Base-by-base conservation (phyloP, 371 early-diverging fungal species). In the Syncephalastrum racemosum region DNA sequence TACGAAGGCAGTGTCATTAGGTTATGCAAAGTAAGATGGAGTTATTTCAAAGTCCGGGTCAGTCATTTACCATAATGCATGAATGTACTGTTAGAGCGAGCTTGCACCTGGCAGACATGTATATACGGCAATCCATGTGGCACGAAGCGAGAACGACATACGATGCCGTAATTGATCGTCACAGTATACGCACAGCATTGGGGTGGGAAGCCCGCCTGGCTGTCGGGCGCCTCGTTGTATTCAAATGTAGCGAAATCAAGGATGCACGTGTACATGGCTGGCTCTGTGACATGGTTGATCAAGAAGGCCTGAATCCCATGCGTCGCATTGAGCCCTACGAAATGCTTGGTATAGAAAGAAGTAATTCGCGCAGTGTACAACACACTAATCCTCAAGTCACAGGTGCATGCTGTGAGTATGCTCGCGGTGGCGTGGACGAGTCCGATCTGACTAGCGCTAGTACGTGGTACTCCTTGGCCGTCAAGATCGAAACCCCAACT, bases 21-120 rank as follows among this genome's bases (percentile, higher is more conserved):
- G 64, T 13, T 54, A 69, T 41, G 4, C 58, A 58, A 62, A 47
- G 75, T 71, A 71, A 63, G 66, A 22, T 18, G 5, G 8, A 24
- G n/a, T 14, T n/a, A 22, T 54, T 54, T 22, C n/a, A 6, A 23
- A 27, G 20, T 53, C 39, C 23, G n/a, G n/a, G 8, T 23, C 23
- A 12, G n/a, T 25, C 52, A 52, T 22, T 54, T 27, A 27, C 7
- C 27, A 27, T 7, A 27, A 27, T 27, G 27, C 27, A 27, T 27
- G 27, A 27, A 27, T 27, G 27, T 27, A 6, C 27, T 27, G 7
- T 27, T 61, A 49, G 68, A 18, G 62, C 70, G 0, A 54, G 57
- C 10, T n/a, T 25, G 1, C 50, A 56, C 8, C 54, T 67, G 23
- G 55, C 48, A n/a, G 47, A 59, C 22, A 36, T 67, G 10, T 57